Evolutionary conservation across 192 early-diverging fungal genomes (phyloP).

Genomic region (Podila epicladia): DNA sequence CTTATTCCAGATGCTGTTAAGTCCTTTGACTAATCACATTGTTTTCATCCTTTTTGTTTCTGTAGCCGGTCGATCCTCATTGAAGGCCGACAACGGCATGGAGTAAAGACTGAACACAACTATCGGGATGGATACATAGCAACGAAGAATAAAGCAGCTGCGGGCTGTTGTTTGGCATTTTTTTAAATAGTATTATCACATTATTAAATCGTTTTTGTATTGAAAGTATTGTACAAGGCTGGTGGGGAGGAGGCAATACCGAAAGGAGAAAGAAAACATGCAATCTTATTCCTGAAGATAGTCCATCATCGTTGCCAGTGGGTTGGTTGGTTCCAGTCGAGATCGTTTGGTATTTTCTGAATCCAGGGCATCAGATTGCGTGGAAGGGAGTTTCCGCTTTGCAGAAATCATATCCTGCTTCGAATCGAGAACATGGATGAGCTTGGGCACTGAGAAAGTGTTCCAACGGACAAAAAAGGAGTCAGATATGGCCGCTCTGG

Average conservation of each 20-base stretch:
- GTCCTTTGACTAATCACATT: neutral
- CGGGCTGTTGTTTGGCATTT: too few species aligned
- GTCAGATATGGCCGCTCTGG: neutral
- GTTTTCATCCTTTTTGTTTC: neutral
- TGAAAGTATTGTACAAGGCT: too few species aligned
- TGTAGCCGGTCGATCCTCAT: conserved; percentile 43
- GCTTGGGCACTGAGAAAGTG: conserved; percentile 15
- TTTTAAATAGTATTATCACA: too few species aligned
- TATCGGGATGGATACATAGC: neutral
- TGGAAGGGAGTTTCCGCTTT: conserved; percentile 10
- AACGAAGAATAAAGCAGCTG: neutral
- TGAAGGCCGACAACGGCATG: conserved; percentile 48
- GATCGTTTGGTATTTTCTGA: neutral
- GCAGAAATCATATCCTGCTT: conserved; percentile 11
- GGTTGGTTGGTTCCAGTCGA: too few species aligned
- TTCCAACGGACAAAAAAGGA: neutral
- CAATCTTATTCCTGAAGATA: too few species aligned
- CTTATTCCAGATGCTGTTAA: neutral
- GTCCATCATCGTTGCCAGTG: too few species aligned
- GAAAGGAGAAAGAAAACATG: too few species aligned
- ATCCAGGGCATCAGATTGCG: neutral
- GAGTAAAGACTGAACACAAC: conserved; percentile 19
- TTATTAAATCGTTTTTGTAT: too few species aligned
- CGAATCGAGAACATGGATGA: conserved; percentile 16
- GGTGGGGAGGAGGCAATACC: too few species aligned